These are phyloP conservation scores for Xylaria acuta DNA, from an alignment of 495 filamentous ascomycete species.

Conservation along the genomic window DNA sequence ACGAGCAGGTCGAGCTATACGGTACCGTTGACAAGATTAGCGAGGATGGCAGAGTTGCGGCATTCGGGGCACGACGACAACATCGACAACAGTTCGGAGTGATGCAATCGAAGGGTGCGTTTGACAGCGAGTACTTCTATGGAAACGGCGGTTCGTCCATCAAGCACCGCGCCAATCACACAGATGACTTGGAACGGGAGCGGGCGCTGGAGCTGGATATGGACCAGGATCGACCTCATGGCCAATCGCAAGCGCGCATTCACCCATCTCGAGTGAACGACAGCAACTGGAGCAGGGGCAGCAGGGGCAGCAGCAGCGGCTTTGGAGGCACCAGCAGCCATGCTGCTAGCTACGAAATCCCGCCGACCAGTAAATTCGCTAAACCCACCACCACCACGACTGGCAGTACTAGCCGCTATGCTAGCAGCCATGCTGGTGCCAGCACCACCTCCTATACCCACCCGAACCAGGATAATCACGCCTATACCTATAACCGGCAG, in stretches of 20 bases:
- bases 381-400: neutral
- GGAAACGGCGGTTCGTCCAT: neutral
- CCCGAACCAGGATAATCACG: constrained; percentile 13
- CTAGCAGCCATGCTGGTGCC: neutral
- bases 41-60: neutral
- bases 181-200: neutral
- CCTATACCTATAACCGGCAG: neutral
- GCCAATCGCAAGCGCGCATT: constrained; percentile 16
- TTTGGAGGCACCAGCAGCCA: constrained; percentile 10
- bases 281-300: neutral
- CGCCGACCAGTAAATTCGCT: constrained; percentile 5
- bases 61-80: neutral
- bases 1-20: neutral
- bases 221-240: neutral
- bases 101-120: neutral
- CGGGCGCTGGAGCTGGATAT: neutral
- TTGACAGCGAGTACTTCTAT: constrained; percentile 7
- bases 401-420: neutral
- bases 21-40: neutral
- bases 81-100: neutral
- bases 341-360: neutral
- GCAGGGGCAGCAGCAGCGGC: constrained; percentile 1
- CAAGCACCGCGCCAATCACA: neutral
- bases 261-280: neutral
- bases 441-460: constrained; percentile 14